Percentiles rank a stretch among this genome's conserved stretches.
phyloP scores from a whole-genome alignment of 2,329 filamentous ascomycete species.

The Ilyonectria robusta region DNA sequence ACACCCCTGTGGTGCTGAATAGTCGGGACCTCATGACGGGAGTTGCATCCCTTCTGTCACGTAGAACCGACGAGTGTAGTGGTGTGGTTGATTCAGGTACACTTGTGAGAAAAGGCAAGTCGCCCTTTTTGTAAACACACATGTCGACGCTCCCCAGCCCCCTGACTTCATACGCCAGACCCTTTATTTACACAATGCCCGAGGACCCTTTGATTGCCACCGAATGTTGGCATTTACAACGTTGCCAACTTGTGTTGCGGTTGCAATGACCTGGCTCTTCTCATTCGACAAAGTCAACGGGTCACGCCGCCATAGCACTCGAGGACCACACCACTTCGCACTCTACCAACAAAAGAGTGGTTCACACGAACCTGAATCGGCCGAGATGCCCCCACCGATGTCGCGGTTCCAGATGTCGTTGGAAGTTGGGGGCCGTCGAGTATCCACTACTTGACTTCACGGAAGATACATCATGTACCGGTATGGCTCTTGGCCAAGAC shows the following conservation, averaged over 20 bases:
- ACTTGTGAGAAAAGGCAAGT: slow-evolving; percentile 4
- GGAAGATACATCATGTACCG: slow-evolving; percentile 34
- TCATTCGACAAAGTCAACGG: slow-evolving; percentile 4
- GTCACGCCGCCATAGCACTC: neutral
- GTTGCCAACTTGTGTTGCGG: slow-evolving; percentile 1
- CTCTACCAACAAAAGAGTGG: neutral
- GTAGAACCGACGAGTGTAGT: neutral
- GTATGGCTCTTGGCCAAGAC: slow-evolving; percentile 29
- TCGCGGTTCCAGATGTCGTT: slow-evolving; percentile 19
- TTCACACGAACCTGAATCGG: slow-evolving; percentile 16
- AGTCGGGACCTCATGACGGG: neutral
- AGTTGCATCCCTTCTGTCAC: neutral
- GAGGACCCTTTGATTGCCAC: neutral
- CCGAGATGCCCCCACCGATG: slow-evolving; percentile 23
- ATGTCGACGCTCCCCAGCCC: neutral
- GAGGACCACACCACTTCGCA: neutral
- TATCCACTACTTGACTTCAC: slow-evolving; percentile 37
- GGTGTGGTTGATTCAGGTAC: neutral
- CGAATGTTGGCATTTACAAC: neutral
- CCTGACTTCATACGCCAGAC: neutral
- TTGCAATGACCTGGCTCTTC: neutral
- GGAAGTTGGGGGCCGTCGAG: slow-evolving; percentile 35
- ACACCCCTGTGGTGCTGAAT: slow-evolving; percentile 15
- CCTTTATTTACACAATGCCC: neutral
- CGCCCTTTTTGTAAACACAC: neutral